These are phyloP conservation scores for Tetradesmus obliquus DNA, from an alignment of 139 green algal genomes.

Conservation along the genomic window DNA sequence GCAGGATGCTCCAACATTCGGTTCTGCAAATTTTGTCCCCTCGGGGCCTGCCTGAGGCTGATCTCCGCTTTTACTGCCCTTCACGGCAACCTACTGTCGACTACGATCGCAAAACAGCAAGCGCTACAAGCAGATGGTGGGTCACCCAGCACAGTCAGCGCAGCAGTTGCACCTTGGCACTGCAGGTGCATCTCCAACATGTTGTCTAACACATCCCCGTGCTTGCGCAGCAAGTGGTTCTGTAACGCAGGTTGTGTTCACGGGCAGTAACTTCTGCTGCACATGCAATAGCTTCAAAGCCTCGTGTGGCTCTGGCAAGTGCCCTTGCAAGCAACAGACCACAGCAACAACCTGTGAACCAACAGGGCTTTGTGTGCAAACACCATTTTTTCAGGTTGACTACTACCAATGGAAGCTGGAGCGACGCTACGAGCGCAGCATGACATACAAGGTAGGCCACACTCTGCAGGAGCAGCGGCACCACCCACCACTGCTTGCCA, in stretches of 20 bases:
- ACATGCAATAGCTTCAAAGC: neutral
- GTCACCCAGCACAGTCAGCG: neutral
- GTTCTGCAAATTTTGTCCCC: neutral
- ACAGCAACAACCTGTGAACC: neutral
- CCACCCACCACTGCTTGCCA: neutral
- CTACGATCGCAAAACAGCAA: neutral
- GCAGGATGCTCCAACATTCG: neutral
- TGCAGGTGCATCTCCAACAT: neutral
- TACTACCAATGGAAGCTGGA: constrained; percentile 46
- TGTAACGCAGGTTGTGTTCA: too few species aligned
- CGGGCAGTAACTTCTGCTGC: neutral
- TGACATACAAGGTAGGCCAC: neutral
- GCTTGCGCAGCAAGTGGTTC: too few species aligned
- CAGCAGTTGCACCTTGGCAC: neutral
- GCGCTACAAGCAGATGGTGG: constrained; percentile 48
- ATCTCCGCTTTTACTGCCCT: neutral
- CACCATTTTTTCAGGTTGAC: neutral
- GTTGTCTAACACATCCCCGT: too few species aligned
- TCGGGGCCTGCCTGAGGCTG: neutral
- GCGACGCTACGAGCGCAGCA: constrained; percentile 32
- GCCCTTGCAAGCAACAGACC: neutral
- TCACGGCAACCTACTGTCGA: neutral
- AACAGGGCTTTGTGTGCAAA: neutral
- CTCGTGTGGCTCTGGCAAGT: too few species aligned
- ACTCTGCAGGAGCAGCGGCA: neutral